Base-by-base conservation (phyloP, 2,329 filamentous ascomycete genomes). In the Akanthomyces dipterigenus region DNA sequence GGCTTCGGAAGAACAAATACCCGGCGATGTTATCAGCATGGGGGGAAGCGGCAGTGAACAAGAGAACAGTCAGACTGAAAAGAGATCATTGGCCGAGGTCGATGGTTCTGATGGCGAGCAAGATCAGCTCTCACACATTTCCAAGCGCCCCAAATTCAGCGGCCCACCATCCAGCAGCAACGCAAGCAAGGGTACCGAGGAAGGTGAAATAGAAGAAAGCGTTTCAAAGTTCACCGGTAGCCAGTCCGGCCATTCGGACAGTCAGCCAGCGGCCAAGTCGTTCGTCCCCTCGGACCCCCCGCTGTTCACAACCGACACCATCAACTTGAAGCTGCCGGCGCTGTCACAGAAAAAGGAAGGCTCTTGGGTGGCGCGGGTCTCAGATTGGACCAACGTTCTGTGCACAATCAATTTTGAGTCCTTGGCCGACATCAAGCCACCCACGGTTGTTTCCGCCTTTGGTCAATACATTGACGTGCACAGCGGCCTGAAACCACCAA, bases 121-220 rank as follows among this genome's bases (percentile, higher is more conserved):
- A 61, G 63, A 63, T n/a, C 56, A 50, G 16, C 31, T 54, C 9
- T 62, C 53, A 28, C 43, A 60, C 22, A 26, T 56, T 5, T 55
- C 60, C 28, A 61, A 63, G 28, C 53, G 57, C 20, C 14, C 55
- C 9, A 55, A 53, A 18, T 40, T 55, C 22, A 58, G 14, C 11
- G 36, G 62, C 38, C 34, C 38, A 22, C 61, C 62, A 22, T 58
- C 64, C 11, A 70, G 69, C 63, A 69, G 70, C 31, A 31, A 63
- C 24, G 46, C 43, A 43, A 56, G 56, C 46, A 61, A 62, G 18
- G 65, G 64, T 54, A 67, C 67, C 20, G 72, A 76, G 58, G 73
- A 75, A 61, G 72, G 72, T 24, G 71, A 76, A 64, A 67, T 72
- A 55, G 70, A 70, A 26, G 69, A 72, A 43, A 65, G 62, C 51